Base-by-base conservation (phyloP, 495 filamentous ascomycete genomes). In the Aspergillus haitiensis region DNA sequence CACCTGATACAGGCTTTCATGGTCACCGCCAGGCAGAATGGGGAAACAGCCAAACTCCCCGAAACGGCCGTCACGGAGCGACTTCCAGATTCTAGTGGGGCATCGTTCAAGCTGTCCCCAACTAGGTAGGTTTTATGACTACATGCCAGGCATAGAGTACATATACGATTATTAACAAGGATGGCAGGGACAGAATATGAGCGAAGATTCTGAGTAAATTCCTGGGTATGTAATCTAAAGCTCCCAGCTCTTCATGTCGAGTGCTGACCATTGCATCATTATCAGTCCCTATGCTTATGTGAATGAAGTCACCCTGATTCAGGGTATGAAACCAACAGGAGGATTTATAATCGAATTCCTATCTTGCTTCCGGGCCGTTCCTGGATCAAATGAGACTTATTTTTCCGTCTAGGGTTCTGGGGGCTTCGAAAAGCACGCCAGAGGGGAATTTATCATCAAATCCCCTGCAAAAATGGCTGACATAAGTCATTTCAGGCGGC, bases 361-460 rank as follows among this genome's bases (percentile, higher is more conserved):
- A 34, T 10, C 3, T 51, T 51, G 9, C 48, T 32, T 51, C 48
- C 27, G 48, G 34, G 48, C 21, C 10, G 48, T 34, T 51, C 48
- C 48, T 33, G 9, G 48, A 15, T 47, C 42, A 33, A 18, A 34
- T 15, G 18, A 10, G 32, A 15, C 33, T 27, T 5, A 42, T 42
- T 7, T 47, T 32, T 33, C 34, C 27, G 21, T 49, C 56, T 50
- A 13, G 40, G 36, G 44, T 67, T 64, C 61, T 55, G 33, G 45
- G 32, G 56, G 36, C 45, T 56, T 64, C 61, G 59, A 67, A 34
- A 13, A 56, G 49, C 27, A 59, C 16, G 55, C 37, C 15, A 53
- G 46, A 52, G 32, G 54, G 34, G 59, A 56, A 72, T 70, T 72
- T 70, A 64, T 72, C 68, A 70, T 66, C 70, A 44, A n/a, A 27